A percentile compares a stretch with the other conserved stretches of the same genome.
phyloP scores from a whole-genome alignment of 106 monocot genomes.

The Platanthera guangdongensis region DNA sequence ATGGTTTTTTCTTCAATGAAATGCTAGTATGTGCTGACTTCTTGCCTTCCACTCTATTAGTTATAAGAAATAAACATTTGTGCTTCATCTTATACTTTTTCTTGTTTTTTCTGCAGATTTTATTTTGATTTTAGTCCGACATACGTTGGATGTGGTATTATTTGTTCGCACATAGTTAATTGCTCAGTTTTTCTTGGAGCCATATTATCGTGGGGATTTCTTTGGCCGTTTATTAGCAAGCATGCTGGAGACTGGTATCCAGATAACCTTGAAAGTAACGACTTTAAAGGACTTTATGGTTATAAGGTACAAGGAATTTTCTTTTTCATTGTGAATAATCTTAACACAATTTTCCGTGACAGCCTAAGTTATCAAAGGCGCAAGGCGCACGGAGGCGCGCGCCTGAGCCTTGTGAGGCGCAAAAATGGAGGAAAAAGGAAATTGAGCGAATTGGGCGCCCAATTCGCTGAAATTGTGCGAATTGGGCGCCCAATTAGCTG shows the following conservation, averaged over 20 bases:
- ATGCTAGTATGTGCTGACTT: neutral
- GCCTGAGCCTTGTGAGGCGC: no score
- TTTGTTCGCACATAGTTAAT: slow-evolving; percentile 95
- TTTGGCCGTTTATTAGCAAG: slow-evolving; percentile 76
- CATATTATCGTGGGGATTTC: slow-evolving; percentile 97
- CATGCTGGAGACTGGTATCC: slow-evolving; percentile 92
- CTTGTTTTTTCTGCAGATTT: slow-evolving; percentile 38
- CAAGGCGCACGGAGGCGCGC: no score
- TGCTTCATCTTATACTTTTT: neutral
- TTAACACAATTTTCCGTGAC: no score
- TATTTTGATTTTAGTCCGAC: slow-evolving; percentile 98
- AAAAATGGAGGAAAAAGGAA: no score
- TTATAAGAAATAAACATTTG: neutral
- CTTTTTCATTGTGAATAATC: no score
- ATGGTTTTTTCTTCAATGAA: neutral
- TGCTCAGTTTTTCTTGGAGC: slow-evolving; percentile 86
- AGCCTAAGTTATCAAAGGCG: no score
- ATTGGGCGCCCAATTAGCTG: no score
- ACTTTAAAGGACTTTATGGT: slow-evolving; percentile 94
- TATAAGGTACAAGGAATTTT: slow-evolving; percentile 49
- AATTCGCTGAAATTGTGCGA: no score
- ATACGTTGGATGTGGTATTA: slow-evolving; percentile 89
- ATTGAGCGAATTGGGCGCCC: no score
- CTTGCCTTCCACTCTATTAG: neutral
- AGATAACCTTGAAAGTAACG: slow-evolving; percentile 60